Base-by-base conservation (phyloP, 2,329 filamentous ascomycete genomes). In the Pseudocercospora macadamiae region DNA sequence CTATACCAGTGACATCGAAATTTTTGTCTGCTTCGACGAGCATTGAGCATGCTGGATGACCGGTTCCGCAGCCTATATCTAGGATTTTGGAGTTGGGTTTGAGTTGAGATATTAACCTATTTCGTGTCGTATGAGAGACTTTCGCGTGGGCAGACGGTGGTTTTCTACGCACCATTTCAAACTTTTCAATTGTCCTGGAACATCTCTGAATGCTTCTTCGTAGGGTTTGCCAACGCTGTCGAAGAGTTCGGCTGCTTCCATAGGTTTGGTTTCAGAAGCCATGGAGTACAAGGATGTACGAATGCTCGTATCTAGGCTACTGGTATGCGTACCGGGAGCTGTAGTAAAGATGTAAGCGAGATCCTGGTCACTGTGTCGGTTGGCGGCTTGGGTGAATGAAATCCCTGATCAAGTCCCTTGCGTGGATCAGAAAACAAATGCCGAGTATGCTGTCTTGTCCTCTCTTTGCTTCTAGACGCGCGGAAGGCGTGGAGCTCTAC, bases 21-120 rank as follows among this genome's bases (percentile, higher is more conserved):
- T n/a, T n/a, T n/a, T n/a, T n/a, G n/a, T 67, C 68, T 8, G 65
- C 66, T 7, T 66, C 51, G n/a, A 67, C 56, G 9, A 74, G 62
- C 57, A 68, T 68, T 19, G 64, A 36, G 3, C 70, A 61, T 18
- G 71, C 67, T 4, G 71, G 70, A 9, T 64, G 55, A n/a, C 71
- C 72, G 7, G 71, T 73, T 9, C 71, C 72, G 60, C 71, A 73
- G 23, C 72, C 72, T 2, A 73, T 63, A 37, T 73, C 68, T 9
- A 73, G 63, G 28, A 70, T 62, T 32, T 44, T 32, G 25, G 60
- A 44, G 4, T 48, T 51, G n/a, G 54, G 53, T 25, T 51, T 39
- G 9, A 67, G 59, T 2, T 61, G 26, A 3, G 54, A 26, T 51
- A 69, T 19, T 39, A 61, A 54, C 37, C 44, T 16, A 1, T 32